Evolutionary conservation across 129 eudicot genomes (phyloP), one percentile per base, ranked within the genome.

Genomic region (Dittrichia graveolens): DNA sequence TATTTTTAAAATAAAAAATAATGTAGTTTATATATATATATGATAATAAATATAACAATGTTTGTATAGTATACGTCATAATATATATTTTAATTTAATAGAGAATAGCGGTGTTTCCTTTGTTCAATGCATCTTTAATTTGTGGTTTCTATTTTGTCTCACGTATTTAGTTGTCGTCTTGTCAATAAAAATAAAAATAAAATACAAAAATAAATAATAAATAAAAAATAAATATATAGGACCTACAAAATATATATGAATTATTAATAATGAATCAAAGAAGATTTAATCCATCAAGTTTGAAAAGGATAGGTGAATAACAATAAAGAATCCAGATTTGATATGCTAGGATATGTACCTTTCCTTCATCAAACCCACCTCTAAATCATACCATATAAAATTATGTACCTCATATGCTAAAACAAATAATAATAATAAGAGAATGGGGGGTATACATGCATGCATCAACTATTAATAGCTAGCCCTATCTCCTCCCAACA

Each of bases 221-320:
- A 75, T 65, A 55, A 13, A 58, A 24, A 24, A 24, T 24, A 24
- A 24, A 24, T 24, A 24, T 24, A 43, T 34, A 4, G 35, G 79
- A 48, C 79, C 79, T 40, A 75, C 79, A 65, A 54, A 50, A 55
- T 57, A 54, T 24, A 55, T 57, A 54, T 24, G 55, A 75, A 65
- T 45, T 46, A 54, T 44, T 10, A 65, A 65, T 75, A 60, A 40
- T 45, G 12, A 55, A 69, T 53, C 74, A 54, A 52, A 56, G 53
- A 75, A 75, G 67, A 75, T 75, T 57, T 75, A 54, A 54, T 57
- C 39, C 37, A 75, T 53, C 79, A 31, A 65, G 55, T 57, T 19
- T 75, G 74, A 75, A 75, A 75, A 75, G 16, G 79, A 75, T 75
- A 34, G 44, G 45, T 75, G 73, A 55, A 34, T 47, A 18, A 74